Evolutionary conservation across 805 yeast genomes (phyloP), one percentile per base, ranked within the genome.

Genomic region (Saccharomycopsis capsularis): DNA sequence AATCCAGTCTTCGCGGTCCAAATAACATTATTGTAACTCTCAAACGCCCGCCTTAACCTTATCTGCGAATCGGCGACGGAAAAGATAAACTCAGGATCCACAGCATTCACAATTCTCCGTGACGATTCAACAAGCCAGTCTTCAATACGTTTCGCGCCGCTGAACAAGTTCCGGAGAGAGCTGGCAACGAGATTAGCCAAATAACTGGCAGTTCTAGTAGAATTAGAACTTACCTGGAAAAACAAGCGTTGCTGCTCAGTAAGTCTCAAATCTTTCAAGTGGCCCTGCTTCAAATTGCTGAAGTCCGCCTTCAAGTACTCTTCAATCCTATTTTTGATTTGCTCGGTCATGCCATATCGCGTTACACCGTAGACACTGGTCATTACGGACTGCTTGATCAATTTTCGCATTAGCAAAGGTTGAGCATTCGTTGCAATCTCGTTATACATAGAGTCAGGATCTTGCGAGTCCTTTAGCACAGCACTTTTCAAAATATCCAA

Each of bases 351-450:
- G 2, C 46, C 46, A 24, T 29, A 42, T 7, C 38, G 18, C 6
- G 46, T 42, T 3, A 42, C 46, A 48, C 82, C 82, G 58, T 78
- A 78, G 40, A 78, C 82, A 56, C 76, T 76, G 3, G 82, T 78
- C 82, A 78, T 78, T 32, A 78, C 81, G 0, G 82, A 76, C 59
- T 78, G 82, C 55, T 78, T 78, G 30, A 78, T 42, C 81, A 30
- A 76, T 71, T 57, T 76, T 78, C 53, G 61, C 65, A 42, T 63
- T 63, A 48, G 68, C 60, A 3, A 73, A 78, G 2, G 61, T 60
- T 23, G 59, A 70, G 7, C 68, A 73, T 5, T 18, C 4, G 27
- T 22, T 2, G 30, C 34, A 23, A 27, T 41, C n/a, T n/a, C n/a
- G n/a, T n/a, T n/a, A n/a, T n/a, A n/a, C 16, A 5, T 16, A 18